Base-by-base conservation (phyloP, 805 yeast genomes). In the Candida koratica region DNA sequence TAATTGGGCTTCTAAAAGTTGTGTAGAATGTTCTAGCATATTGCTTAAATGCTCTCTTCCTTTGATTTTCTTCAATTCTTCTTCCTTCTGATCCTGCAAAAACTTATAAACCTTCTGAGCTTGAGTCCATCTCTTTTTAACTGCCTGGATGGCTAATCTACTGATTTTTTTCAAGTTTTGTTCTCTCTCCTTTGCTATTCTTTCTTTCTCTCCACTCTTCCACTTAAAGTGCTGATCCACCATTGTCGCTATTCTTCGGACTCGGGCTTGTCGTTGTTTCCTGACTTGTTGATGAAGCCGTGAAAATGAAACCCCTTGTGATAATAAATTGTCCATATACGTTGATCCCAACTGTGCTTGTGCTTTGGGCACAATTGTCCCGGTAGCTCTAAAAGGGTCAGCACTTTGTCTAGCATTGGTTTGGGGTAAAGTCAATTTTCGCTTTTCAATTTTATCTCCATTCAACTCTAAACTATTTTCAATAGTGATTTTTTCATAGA, bases 11-110 rank as follows among this genome's bases (percentile, higher is more conserved):
- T 88, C 96, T 18, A 90, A 67, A 23, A 90, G 71, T 53, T 85
- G 89, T 0, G 96, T 86, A 16, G 96, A 86, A 51, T 89, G 93
- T 51, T 89, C 95, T 39, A 90, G 65, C 71, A 90, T 89, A 52
- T 86, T 82, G 38, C 86, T 79, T 38, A 90, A 67, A 54, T 89
- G 95, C 49, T 85, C 84, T 53, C 88, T 84, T 25, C 97, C 96
- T 51, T 82, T 79, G 7, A 76, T 74, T 36, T 84, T 76, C 53
- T 87, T 82, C 48, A 82, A 71, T 45, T 84, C 89, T 47, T 86
- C 95, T 41, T 74, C 81, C 46, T 84, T 86, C 42, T 81, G 77
- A 31, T 81, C 80, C 52, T 84, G 93, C 41, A 84, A 65, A 11
- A 79, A 83, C 32, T 69, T 71, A 52, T 75, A 81, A 1, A 86